Conservation (phyloP, 768 basidiomycete species). For the Pulveroboletus ravenelii region DNA sequence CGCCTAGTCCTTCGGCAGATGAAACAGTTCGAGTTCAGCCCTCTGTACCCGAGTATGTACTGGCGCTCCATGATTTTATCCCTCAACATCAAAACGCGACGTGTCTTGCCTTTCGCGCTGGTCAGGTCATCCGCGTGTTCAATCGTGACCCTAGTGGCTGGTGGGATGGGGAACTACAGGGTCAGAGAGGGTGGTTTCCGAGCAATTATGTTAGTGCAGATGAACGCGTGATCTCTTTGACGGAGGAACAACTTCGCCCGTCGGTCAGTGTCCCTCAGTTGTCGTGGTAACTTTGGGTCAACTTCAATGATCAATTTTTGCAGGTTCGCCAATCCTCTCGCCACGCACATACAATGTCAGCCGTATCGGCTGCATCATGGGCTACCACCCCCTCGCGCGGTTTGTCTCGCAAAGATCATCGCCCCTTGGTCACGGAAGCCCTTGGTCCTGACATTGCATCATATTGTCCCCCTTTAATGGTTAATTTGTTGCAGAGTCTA, state of each 20-base stretch:
- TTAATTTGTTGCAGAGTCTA: slow-evolving; percentile 79
- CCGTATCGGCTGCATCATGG: slow-evolving; percentile 53
- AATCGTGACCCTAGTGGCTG: slow-evolving; percentile 87
- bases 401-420: slow-evolving; percentile 37
- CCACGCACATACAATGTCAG: slow-evolving; percentile 50
- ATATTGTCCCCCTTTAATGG: slow-evolving; percentile 77
- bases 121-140: slow-evolving; percentile 88
- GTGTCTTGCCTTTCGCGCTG: slow-evolving; percentile 84
- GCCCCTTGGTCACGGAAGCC: slow-evolving; percentile 42
- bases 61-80: slow-evolving; percentile 89
- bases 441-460: slow-evolving; percentile 48
- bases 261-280: slow-evolving; percentile 34
- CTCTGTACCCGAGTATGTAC: slow-evolving; percentile 61
- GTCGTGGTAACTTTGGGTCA: not conserved
- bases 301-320: slow-evolving; percentile 5
- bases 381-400: slow-evolving; percentile 39
- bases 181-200: slow-evolving; percentile 93
- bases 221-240: slow-evolving; percentile 44
- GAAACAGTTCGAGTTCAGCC: slow-evolving; percentile 42
- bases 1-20: slow-evolving; percentile 41
- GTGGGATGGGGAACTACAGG: slow-evolving; percentile 98
- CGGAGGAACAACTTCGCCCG: slow-evolving; percentile 50
- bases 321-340: slow-evolving; percentile 35
- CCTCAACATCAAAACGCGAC: slow-evolving; percentile 69
- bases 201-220: slow-evolving; percentile 88